Conservation (phyloP, 305 asterid species). For the Euphrasia arctica region DNA sequence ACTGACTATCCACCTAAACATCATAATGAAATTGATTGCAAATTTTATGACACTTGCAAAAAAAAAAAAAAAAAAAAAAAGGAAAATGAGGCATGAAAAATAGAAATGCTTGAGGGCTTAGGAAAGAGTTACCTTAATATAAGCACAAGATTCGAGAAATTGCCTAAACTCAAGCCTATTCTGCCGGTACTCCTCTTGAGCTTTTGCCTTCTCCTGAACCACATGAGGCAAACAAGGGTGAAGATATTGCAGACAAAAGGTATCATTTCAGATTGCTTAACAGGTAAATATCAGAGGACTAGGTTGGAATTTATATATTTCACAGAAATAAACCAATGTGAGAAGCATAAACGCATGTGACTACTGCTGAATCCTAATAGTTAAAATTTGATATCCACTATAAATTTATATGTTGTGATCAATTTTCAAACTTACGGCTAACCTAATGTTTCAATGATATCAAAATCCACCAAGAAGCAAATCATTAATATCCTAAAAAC, state of each 20-base stretch:
- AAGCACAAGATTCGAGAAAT: conserved; percentile 80
- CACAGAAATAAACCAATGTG: background rate
- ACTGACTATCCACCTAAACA: conserved; percentile 86
- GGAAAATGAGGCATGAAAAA: background rate
- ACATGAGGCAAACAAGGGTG: conserved; percentile 20
- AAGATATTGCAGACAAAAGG: conserved; percentile 12
- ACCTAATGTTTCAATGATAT: conserved; percentile 7
- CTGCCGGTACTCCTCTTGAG: conserved; percentile 78
- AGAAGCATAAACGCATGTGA: conserved; percentile 1
- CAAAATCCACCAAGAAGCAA: conserved; percentile 20
- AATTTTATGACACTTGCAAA: conserved; percentile 18
- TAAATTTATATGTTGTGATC: background rate
- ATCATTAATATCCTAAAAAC: background rate
- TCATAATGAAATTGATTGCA: conserved; percentile 13
- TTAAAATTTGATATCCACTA: conserved; percentile 3
- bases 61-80: background rate
- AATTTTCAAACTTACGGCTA: conserved; percentile 13
- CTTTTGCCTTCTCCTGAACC: conserved; percentile 89
- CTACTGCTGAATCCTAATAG: conserved; percentile 1
- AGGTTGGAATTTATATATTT: background rate
- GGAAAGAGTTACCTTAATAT: conserved; percentile 62
- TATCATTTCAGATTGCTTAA: conserved; percentile 13
- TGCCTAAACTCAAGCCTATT: conserved; percentile 76
- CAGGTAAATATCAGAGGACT: conserved; percentile 14
- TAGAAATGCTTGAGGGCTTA: conserved; percentile 15